These are phyloP conservation scores for Kluyveromyces wickerhamii DNA, from an alignment of 805 yeast species.

Conservation along the genomic window DNA sequence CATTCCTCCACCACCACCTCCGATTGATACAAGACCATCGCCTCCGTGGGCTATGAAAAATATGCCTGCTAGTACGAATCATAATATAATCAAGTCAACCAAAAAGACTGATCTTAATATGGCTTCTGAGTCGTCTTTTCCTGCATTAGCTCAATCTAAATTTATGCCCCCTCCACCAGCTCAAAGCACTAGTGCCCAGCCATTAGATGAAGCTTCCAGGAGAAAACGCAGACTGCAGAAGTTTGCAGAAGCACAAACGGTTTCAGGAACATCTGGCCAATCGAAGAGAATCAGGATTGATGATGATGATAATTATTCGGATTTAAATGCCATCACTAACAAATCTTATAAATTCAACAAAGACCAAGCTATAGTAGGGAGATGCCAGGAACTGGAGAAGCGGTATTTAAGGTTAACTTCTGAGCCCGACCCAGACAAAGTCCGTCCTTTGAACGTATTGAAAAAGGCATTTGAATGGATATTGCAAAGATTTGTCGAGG, in stretches of 20 bases:
- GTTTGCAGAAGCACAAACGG: constrained; percentile 23
- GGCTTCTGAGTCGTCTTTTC: neutral
- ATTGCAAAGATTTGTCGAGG: constrained; percentile 40
- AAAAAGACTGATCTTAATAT: neutral
- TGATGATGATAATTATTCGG: constrained; percentile 19
- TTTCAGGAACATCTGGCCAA: neutral
- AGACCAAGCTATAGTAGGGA: constrained; percentile 48
- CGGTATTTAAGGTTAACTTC: constrained; percentile 78
- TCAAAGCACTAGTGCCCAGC: neutral
- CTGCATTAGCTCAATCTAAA: neutral
- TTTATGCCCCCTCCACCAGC: neutral
- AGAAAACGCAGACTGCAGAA: constrained; percentile 31
- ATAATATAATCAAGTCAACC: constrained; percentile 5
- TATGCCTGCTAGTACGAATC: neutral
- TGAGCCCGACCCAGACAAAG: constrained; percentile 78
- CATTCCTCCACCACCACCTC: constrained; percentile 14
- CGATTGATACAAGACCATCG: constrained; percentile 7
- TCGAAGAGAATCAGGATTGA: constrained; percentile 10
- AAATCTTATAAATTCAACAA: constrained; percentile 28
- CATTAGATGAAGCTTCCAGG: constrained; percentile 20
- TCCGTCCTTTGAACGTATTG: constrained; percentile 64
- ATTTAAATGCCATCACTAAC: constrained; percentile 25
- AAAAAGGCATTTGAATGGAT: constrained; percentile 49
- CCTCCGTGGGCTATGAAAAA: constrained; percentile 9
- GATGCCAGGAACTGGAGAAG: constrained; percentile 61